Conservation (phyloP, 352 stramenopile species). For the Globisporangium sylvaticum region DNA sequence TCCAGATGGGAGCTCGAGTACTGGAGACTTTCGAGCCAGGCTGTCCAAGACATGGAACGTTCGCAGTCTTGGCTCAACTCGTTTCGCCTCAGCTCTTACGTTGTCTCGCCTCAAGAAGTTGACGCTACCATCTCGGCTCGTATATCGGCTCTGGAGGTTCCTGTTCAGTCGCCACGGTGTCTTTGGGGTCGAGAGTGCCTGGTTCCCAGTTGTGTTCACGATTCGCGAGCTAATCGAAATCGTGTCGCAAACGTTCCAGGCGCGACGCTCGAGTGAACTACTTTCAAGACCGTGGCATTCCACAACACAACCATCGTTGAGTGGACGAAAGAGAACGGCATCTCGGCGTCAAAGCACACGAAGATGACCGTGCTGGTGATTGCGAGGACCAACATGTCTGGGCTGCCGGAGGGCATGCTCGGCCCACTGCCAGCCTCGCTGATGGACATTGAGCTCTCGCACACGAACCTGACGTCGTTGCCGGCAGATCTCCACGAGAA, state of each 20-base stretch:
- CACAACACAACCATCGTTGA: constrained; percentile 25
- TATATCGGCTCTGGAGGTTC: background rate
- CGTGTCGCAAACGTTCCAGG: constrained; percentile 15
- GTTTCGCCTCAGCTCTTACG: background rate
- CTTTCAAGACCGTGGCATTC: constrained; percentile 7
- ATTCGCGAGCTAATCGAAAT: constrained; percentile 16
- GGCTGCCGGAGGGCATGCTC: constrained; percentile 6
- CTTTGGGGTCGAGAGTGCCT: constrained; percentile 15
- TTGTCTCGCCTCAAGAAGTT: background rate
- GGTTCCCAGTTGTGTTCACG: constrained; percentile 10
- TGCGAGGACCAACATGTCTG: constrained; percentile 6
- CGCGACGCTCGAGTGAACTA: constrained; percentile 11
- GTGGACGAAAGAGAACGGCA: constrained; percentile 5
- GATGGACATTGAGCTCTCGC: constrained; percentile 20
- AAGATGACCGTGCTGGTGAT: background rate
- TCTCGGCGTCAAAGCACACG: background rate
- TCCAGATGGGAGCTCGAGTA: background rate
- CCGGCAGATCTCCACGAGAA: constrained; percentile 11
- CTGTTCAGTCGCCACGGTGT: background rate
- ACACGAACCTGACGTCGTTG: constrained; percentile 20
- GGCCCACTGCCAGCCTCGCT: constrained; percentile 8
- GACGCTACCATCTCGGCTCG: background rate
- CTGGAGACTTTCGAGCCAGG: background rate
- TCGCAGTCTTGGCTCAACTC: background rate
- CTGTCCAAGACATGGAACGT: background rate